phyloP scores from a whole-genome alignment of 2,329 filamentous ascomycete genomes.

The Waltergamsia citrina region DNA sequence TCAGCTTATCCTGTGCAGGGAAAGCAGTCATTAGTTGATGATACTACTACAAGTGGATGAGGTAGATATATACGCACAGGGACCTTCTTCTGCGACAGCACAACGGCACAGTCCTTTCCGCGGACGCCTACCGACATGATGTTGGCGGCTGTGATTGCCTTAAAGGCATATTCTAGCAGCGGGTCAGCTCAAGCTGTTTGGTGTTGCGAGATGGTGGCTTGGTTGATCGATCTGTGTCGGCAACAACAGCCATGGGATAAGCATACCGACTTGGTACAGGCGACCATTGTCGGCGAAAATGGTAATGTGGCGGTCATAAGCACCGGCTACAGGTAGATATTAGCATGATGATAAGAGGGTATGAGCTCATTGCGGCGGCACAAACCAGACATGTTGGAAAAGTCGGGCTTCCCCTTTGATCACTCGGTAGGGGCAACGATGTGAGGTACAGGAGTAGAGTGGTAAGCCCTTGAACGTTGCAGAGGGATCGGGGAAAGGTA shows the following conservation, averaged over 20 bases:
- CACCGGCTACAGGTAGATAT: constrained; percentile 7
- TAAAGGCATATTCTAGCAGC: constrained; percentile 93
- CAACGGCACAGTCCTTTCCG: constrained; percentile 94
- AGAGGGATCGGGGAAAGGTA: no score
- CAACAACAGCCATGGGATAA: no score
- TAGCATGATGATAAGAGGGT: constrained; percentile 4
- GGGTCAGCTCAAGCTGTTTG: constrained; percentile 2
- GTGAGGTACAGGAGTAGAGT: no score
- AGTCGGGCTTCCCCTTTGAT: background rate
- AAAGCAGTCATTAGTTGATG: constrained; percentile 10
- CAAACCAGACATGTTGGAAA: constrained; percentile 38
- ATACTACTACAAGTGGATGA: background rate
- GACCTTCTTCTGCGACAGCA: constrained; percentile 98
- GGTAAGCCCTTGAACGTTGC: no score
- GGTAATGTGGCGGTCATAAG: constrained; percentile 95
- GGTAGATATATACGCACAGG: constrained; percentile 56
- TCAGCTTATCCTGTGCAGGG: constrained; percentile 81
- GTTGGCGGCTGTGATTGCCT: constrained; percentile 97
- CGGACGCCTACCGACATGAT: constrained; percentile 95
- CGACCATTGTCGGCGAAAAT: constrained; percentile 99
- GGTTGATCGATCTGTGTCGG: no score
- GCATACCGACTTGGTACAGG: constrained; percentile 98
- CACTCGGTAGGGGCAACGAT: no score
- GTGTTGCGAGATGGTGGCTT: background rate
- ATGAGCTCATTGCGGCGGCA: constrained; percentile 6